Conservation (phyloP, 1,139 yeast genomes). For the Saccharomyces hybrid region DNA sequence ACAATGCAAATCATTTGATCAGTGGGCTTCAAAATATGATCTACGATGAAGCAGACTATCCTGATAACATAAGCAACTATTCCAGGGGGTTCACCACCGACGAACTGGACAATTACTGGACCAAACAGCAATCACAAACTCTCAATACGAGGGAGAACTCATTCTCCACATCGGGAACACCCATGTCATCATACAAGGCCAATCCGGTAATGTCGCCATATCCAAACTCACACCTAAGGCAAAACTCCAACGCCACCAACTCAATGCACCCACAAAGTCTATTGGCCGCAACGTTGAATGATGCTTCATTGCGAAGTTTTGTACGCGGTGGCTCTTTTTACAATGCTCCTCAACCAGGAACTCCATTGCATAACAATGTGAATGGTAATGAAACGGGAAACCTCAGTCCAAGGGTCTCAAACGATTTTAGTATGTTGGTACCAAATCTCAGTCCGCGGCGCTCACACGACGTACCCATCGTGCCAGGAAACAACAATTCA, state of each 20-base stretch:
- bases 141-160: not conserved
- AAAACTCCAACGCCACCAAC: conserved; percentile 2
- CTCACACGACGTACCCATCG: not conserved
- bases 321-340: not conserved
- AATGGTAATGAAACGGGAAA: not conserved
- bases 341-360: not conserved
- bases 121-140: conserved; percentile 7
- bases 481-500: not conserved
- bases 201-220: conserved; percentile 2
- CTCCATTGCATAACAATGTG: not conserved
- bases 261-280: conserved; percentile 14
- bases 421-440: not conserved
- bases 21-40: conserved; percentile 30
- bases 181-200: not conserved
- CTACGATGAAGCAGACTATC: conserved; percentile 26
- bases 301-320: conserved; percentile 6
- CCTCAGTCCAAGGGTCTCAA: not conserved
- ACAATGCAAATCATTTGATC: conserved; percentile 26
- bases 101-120: conserved; percentile 30
- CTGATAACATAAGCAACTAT: conserved; percentile 25
- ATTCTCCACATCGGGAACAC: not conserved
- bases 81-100: conserved; percentile 29
- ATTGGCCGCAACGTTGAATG: conserved; percentile 14
- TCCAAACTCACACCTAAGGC: not conserved
- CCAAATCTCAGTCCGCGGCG: not conserved